Evolutionary conservation across 2,329 filamentous ascomycete genomes (phyloP), one percentile per base, ranked within the genome.

Genomic region (Dichotomopilus funicola): DNA sequence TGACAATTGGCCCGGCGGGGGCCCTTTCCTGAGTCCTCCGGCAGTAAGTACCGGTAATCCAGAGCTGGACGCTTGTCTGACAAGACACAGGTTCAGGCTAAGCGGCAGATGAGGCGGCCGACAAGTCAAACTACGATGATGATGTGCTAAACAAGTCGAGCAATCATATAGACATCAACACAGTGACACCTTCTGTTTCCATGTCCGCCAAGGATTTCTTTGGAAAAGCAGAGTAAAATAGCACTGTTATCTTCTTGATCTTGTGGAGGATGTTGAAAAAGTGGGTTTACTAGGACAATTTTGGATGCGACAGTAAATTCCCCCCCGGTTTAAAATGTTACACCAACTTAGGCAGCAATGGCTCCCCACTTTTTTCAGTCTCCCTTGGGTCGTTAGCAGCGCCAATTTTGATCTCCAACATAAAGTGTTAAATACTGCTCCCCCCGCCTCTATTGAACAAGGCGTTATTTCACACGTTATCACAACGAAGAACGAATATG

Each of bases 101-200:
- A 40, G 37, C 9, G 12, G 9, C 2, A 40, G 12, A 40, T 12
- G 8, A 40, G 9, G 12, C 37, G 9, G 37, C 9, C 8, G 9
- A 40, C 37, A 40, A 40, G 12, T 27, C 8, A 4, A 40, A 1
- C 37, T 2, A 12, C 37, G 9, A 9, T 4, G 9, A 40, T 9
- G 37, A 9, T 12, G 9, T 40, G 37, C 37, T 4, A 40, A n/a
- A n/a, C n/a, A 27, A 27, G 19, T 27, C 19, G 37, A 9, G 37
- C 19, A 27, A 77, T 89, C 2, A 9, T 9, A 40, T 40, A 12
- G 37, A 40, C 9, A 4, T 9, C 9, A 40, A 38, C 12, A 38
- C 2, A 38, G 8, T 38, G 8, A 8, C 37, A 2, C 4, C 37
- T 38, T 8, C 37, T 8, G 4, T 38, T 1, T 38, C 37, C 37